Evolutionary conservation across 1,284 basidiomycete genomes (phyloP).

Genomic region (Phellinidium pouzarii): DNA sequence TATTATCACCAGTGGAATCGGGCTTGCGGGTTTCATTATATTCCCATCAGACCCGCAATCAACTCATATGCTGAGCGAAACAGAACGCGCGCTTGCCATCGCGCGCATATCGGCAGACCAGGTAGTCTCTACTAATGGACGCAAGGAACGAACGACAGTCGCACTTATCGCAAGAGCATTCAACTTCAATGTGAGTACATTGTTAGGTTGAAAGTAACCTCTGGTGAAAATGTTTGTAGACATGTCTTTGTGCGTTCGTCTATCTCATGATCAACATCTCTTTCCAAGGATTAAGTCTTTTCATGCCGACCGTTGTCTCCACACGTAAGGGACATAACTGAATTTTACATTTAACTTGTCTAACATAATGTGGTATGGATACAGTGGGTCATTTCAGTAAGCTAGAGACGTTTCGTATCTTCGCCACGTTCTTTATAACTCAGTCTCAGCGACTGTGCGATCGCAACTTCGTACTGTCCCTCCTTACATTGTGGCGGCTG

Average conservation of each 20-base stretch:
- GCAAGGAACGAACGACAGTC: slow-evolving; percentile 31
- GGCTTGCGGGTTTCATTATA: slow-evolving; percentile 31
- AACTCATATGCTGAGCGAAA: slow-evolving; percentile 31
- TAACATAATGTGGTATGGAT: background rate
- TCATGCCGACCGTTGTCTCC: slow-evolving; percentile 37
- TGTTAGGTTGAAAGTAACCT: background rate
- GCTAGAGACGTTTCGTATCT: background rate
- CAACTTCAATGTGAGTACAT: slow-evolving; percentile 31
- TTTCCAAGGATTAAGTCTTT: slow-evolving; percentile 36
- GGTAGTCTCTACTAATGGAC: slow-evolving; percentile 26
- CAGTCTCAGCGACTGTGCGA: slow-evolving; percentile 30
- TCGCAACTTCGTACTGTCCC: slow-evolving; percentile 37
- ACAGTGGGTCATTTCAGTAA: slow-evolving; percentile 18
- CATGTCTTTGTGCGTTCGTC: slow-evolving; percentile 13
- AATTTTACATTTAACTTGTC: background rate
- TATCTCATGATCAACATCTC: slow-evolving; percentile 21
- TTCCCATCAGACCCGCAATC: slow-evolving; percentile 33
- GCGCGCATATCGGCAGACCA: slow-evolving; percentile 34
- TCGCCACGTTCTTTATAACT: background rate
- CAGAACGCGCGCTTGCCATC: slow-evolving; percentile 32
- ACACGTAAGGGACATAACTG: slow-evolving; percentile 26
- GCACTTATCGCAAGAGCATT: slow-evolving; percentile 31
- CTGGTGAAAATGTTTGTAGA: slow-evolving; percentile 19
- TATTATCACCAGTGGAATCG: slow-evolving; percentile 33
- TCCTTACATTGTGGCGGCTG: slow-evolving; percentile 31